Evolutionary conservation across 805 yeast genomes (phyloP).

Genomic region (Saccharomycopsis babjevae): DNA sequence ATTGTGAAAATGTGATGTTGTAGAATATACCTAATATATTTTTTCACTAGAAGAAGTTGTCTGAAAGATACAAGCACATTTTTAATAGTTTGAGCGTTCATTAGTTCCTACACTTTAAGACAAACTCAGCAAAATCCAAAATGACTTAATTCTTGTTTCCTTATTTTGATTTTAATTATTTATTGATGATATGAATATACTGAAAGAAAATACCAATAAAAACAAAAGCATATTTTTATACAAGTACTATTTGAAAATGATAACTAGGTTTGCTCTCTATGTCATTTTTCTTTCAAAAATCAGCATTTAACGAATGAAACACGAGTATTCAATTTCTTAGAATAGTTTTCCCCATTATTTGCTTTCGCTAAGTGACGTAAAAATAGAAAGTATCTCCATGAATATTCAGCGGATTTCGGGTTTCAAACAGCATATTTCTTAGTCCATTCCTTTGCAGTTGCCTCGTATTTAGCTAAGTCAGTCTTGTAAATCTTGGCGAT

Average conservation of each 20-base stretch:
- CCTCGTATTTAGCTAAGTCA: constrained; percentile 88
- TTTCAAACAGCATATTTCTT: constrained; percentile 85
- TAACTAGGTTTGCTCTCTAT: not conserved
- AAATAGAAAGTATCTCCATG: too few relatives aligned
- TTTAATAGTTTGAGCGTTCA: too few relatives aligned
- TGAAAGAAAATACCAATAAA: not conserved
- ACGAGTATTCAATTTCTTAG: not conserved
- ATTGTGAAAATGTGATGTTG: too few relatives aligned
- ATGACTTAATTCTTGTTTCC: not conserved
- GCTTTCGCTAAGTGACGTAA: too few relatives aligned
- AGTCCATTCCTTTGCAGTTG: constrained; percentile 98
- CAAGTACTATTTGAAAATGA: not conserved
- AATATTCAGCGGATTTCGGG: too few relatives aligned
- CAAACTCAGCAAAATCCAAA: too few relatives aligned
- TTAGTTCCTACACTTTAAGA: too few relatives aligned
- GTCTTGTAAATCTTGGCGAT: constrained; percentile 94
- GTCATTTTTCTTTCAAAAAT: not conserved
- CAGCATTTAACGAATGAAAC: not conserved
- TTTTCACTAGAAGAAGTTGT: too few relatives aligned
- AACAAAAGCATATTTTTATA: not conserved
- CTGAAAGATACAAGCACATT: too few relatives aligned
- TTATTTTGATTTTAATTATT: not conserved
- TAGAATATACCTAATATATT: too few relatives aligned
- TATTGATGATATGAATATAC: not conserved
- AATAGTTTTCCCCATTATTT: not conserved